Evolutionary conservation across 768 basidiomycete genomes (phyloP), one percentile per base, ranked within the genome.

Genomic region (Dendrothele bispora): DNA sequence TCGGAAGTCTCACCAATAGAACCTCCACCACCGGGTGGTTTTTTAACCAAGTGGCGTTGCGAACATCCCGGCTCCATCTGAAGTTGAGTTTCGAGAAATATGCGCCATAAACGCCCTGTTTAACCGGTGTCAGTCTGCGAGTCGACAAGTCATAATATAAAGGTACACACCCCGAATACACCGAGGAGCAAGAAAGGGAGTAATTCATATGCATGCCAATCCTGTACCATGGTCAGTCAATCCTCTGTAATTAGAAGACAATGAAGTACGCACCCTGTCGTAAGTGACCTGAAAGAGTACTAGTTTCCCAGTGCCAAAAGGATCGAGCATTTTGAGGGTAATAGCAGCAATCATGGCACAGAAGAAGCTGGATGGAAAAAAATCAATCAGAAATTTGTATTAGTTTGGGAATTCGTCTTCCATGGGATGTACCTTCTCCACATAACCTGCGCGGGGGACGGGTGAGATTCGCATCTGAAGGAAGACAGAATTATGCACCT

Each of bases 301-400:
- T 18, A 98, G 74, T 62, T 97, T 97, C 20, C 93, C 93, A 4
- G 91, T 95, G 12, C 92, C 90, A 59, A 98, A 98, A 0, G 97
- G 97, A 64, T 99, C 89, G 28, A 98, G 83, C 50, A 95, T 87
- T 68, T 85, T 80, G 37, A 99, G 72, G 1, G 95, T 95, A 56
- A 98, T 87, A 1, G 95, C 95, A 2, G 97, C 97, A 55, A 98
- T 91, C 79, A 98, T 85, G 2, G 97, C 97, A 61, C 97, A 98
- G 65, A 99, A 95, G 70, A 99, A 99, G 59, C 92, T 95, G 60
- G 45, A 49, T 32, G 10, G 61, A n/a, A 48, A 66, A 39, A 27
- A 39, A 45, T 49, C 5, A n/a, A 17, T 11, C 39, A n/a, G 3
- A 24, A 22, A n/a, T n/a, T n/a, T n/a, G n/a, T n/a, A n/a, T n/a